Percentiles rank a stretch among this genome's conserved stretches.
These are phyloP conservation scores for Populus davidiana DNA, from an alignment of 345 rosid species.

Conservation along the genomic window DNA sequence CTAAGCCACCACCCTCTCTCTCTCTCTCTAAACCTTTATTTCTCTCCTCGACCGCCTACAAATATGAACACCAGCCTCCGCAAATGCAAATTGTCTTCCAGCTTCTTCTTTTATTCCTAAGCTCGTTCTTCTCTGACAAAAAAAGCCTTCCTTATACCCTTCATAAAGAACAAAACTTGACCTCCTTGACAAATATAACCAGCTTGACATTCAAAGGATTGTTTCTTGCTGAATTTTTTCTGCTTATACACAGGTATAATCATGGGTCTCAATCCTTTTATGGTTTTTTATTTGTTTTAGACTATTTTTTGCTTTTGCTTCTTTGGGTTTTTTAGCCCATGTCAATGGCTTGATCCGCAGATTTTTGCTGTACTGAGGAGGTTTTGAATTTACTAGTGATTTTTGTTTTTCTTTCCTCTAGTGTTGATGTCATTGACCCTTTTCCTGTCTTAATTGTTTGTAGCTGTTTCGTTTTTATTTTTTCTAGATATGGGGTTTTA, in stretches of 20 bases:
- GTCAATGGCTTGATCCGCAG: conserved; percentile 15
- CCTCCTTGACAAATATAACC: not conserved
- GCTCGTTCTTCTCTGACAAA: conserved; percentile 17
- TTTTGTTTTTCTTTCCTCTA: not conserved
- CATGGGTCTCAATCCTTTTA: conserved; percentile 13
- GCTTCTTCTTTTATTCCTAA: conserved; percentile 12
- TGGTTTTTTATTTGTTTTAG: not conserved
- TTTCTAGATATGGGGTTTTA: not conserved
- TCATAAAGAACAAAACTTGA: not conserved
- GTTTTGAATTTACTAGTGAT: not conserved
- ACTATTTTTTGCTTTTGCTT: not conserved
- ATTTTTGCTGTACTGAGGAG: not conserved
- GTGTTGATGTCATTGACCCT: not conserved
- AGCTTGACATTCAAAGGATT: not conserved
- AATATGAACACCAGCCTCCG: conserved; percentile 15
- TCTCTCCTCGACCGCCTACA: conserved; percentile 18
- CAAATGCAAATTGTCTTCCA: conserved; percentile 14
- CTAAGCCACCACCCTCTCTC: not conserved
- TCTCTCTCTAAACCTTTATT: conserved; percentile 17
- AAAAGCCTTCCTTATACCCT: not conserved
- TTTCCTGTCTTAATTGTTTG: too few species aligned
- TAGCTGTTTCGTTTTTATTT: not conserved
- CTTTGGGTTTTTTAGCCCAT: not conserved
- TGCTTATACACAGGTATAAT: conserved; percentile 30
- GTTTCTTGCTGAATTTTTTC: not conserved